These are phyloP conservation scores for Phytopythium sindhum DNA, from an alignment of 352 stramenopile species.

Conservation along the genomic window DNA sequence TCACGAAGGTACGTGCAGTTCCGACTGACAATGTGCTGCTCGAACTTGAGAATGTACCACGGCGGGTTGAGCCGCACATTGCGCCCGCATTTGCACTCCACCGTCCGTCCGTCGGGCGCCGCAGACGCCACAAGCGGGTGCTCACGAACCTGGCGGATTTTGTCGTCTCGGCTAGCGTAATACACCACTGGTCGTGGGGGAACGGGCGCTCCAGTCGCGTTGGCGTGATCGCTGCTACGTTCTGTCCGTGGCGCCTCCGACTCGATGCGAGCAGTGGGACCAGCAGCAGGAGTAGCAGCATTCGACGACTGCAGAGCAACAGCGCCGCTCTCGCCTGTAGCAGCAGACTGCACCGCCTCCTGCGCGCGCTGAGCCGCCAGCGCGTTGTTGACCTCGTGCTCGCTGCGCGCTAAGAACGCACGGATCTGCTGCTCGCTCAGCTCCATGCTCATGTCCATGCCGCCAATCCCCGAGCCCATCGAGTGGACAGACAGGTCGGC, in stretches of 20 bases:
- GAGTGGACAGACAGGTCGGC: constrained; percentile 60
- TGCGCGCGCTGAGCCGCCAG: not conserved
- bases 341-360: not conserved
- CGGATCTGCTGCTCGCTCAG: constrained; percentile 55
- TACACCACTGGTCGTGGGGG: constrained; percentile 24
- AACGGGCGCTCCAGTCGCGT: constrained; percentile 3
- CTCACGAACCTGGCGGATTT: constrained; percentile 45
- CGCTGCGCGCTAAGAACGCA: constrained; percentile 38
- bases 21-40: constrained; percentile 80
- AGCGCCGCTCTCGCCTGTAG: not conserved
- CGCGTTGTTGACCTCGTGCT: constrained; percentile 13
- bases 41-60: constrained; percentile 86
- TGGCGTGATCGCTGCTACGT: not conserved
- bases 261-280: not conserved
- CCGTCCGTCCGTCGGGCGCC: constrained; percentile 41
- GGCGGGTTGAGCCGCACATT: constrained; percentile 70
- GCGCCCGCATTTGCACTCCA: constrained; percentile 70
- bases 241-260: not conserved
- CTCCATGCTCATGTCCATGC: constrained; percentile 60
- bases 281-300: not conserved
- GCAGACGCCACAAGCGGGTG: constrained; percentile 58
- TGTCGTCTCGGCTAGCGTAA: constrained; percentile 58
- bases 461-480: constrained; percentile 27
- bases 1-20: constrained; percentile 72
- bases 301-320: not conserved